A percentile compares a stretch with the other conserved stretches of the same genome.
phyloP scores from a whole-genome alignment of 2,329 filamentous ascomycete species.

The Clonostachys rhizophaga region DNA sequence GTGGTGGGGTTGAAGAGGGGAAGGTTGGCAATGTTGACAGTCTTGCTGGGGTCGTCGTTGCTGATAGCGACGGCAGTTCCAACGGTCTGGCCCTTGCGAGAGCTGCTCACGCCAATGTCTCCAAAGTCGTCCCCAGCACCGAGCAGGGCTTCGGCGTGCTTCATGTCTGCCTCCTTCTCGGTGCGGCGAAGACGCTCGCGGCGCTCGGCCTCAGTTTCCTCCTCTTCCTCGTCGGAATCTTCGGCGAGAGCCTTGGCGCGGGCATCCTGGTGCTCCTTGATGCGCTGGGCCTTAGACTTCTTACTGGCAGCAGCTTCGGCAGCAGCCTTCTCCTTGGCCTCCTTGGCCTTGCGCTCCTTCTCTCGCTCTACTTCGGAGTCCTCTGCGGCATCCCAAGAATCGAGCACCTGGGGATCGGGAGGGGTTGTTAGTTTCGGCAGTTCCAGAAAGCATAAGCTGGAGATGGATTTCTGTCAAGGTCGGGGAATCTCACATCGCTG shows the following conservation, averaged over 20 bases:
- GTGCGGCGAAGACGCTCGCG: slow-evolving; percentile 71
- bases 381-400: slow-evolving; percentile 95
- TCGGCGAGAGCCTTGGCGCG: slow-evolving; percentile 47
- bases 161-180: slow-evolving; percentile 85
- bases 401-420: slow-evolving; percentile 64
- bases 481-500: slow-evolving; percentile 57
- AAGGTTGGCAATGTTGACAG: slow-evolving; percentile 75
- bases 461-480: background rate
- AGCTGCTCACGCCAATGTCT: slow-evolving; percentile 60
- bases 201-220: slow-evolving; percentile 67
- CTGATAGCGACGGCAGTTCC: slow-evolving; percentile 66
- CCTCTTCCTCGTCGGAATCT: slow-evolving; percentile 52
- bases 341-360: slow-evolving; percentile 83
- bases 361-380: slow-evolving; percentile 96
- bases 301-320: slow-evolving; percentile 85
- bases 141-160: slow-evolving; percentile 80
- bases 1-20: slow-evolving; percentile 85
- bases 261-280: slow-evolving; percentile 70
- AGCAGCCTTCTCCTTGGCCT: slow-evolving; percentile 83
- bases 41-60: slow-evolving; percentile 67
- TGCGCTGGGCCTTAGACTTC: slow-evolving; percentile 82
- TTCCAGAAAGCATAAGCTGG: background rate
- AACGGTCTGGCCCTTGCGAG: slow-evolving; percentile 63
- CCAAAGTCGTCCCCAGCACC: slow-evolving; percentile 48
- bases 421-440: slow-evolving; percentile 1